Conservation (phyloP, 495 filamentous ascomycete genomes). For the Tuber magnatum region DNA sequence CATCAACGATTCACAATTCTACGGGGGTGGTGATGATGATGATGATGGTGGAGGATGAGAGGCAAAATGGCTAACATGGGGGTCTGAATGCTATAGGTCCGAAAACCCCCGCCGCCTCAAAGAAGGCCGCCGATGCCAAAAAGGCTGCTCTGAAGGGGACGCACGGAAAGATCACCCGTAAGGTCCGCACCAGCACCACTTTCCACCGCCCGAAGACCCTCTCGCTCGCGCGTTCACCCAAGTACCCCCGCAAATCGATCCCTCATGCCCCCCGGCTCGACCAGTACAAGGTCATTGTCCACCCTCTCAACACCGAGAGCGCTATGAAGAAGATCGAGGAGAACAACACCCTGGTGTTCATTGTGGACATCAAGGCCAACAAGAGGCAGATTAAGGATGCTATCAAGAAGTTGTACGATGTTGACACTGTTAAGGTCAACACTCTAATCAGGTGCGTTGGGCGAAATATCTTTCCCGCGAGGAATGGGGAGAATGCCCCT, state of each 20-base stretch:
- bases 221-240: constrained; percentile 77
- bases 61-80: background rate
- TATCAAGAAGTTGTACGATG: constrained; percentile 98
- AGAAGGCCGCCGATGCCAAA: constrained; percentile 78
- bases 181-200: constrained; percentile 84
- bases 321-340: constrained; percentile 99
- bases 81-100: constrained; percentile 48
- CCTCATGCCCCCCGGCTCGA: constrained; percentile 84
- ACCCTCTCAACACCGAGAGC: constrained; percentile 92
- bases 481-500: background rate
- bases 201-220: constrained; percentile 98
- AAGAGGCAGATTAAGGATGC: constrained; percentile 99
- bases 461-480: background rate
- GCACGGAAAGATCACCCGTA: constrained; percentile 79
- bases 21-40: background rate
- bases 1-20: background rate
- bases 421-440: constrained; percentile 97
- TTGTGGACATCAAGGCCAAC: constrained; percentile 96
- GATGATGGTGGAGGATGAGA: background rate
- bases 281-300: constrained; percentile 79
- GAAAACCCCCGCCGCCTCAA: constrained; percentile 51
- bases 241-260: constrained; percentile 94
- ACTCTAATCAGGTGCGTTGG: constrained; percentile 80
- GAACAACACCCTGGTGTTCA: constrained; percentile 99
- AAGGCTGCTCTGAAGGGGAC: constrained; percentile 82